Evolutionary conservation across 176 grass and related monocot genomes (phyloP), one percentile per base, ranked within the genome.

Genomic region (Zoysia pacifica): DNA sequence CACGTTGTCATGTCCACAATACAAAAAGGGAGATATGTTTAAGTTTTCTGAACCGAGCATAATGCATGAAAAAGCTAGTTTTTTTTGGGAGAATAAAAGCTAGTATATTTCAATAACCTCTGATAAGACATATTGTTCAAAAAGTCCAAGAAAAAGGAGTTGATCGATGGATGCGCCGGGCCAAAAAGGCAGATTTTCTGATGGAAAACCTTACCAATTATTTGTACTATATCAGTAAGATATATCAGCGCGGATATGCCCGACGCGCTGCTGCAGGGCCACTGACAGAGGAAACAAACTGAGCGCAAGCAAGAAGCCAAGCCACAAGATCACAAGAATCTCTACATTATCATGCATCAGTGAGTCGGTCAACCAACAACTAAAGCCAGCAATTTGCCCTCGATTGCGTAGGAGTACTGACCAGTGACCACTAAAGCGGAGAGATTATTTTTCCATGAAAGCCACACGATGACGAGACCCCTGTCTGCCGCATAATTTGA

Each of bases 41-140:
- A 58, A 43, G 52, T 20, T 58, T 74, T 58, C 9, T 58, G 40
- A 20, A 58, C 11, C 7, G 2, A 7, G 16, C 63, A 79, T 67
- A 67, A 67, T 67, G 67, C 37, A 67, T 15, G 75, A 48, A 63
- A 84, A 85, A 56, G 67, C 20, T 67, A 28, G 28, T 28, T 28
- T 28, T 28, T 28, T 28, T 28, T 28, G 28, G 28, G 28, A 28
- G 28, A 28, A 28, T 28, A 28, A 28, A 28, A 28, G 28, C 28
- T 28, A 28, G 3, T 5, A 39, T 53, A 36, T 45, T 71, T 62
- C n/a, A 78, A 44, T 63, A 79, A 75, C 65, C 49, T 7, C 8
- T 28, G 75, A 20, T 37, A 45, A 47, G 75, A 78, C 77, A 46
- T 55, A 10, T 37, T 36, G 11, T 49, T 28, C 62, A 39, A 70